Conservation (phyloP, 1,284 basidiomycete genomes). For the Sporisorium graminicola region DNA sequence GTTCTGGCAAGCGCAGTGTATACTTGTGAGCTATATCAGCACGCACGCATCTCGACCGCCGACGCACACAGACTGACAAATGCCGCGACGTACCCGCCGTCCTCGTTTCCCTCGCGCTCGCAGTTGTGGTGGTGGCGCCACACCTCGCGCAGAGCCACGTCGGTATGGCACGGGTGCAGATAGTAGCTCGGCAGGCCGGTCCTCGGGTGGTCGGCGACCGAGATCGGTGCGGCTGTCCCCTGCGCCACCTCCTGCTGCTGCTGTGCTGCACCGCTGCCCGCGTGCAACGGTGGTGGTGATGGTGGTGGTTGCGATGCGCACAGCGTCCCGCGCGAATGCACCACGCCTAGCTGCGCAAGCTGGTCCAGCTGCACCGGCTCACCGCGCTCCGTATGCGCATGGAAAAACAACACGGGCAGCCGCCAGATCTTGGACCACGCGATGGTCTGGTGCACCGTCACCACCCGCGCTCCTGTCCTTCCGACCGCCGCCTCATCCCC, state of each 20-base stretch:
- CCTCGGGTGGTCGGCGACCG: constrained; percentile 33
- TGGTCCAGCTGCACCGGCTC: constrained; percentile 6
- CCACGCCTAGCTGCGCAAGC: background rate
- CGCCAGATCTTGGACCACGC: constrained; percentile 21
- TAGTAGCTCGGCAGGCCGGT: constrained; percentile 15
- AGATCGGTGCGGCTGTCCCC: constrained; percentile 13
- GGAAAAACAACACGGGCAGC: constrained; percentile 34
- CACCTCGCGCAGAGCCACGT: background rate
- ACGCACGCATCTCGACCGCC: constrained; percentile 39
- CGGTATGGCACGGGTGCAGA: constrained; percentile 45
- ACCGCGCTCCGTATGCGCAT: constrained; percentile 9
- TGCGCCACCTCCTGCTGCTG: background rate
- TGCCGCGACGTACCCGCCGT: constrained; percentile 15
- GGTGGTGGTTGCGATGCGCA: too few relatives aligned
- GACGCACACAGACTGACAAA: constrained; percentile 33
- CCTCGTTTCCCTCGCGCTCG: too few relatives aligned
- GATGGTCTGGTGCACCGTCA: constrained; percentile 24
- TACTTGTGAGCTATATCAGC: background rate
- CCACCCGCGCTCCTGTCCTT: background rate
- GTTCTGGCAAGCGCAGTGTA: background rate
- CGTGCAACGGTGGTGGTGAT: too few relatives aligned
- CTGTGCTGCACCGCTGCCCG: too few relatives aligned
- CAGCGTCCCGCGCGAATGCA: background rate
- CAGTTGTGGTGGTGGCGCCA: too few relatives aligned
- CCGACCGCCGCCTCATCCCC: background rate